Conservation (phyloP, 2,329 filamentous ascomycete species). For the Akanthomyces lecanii region DNA sequence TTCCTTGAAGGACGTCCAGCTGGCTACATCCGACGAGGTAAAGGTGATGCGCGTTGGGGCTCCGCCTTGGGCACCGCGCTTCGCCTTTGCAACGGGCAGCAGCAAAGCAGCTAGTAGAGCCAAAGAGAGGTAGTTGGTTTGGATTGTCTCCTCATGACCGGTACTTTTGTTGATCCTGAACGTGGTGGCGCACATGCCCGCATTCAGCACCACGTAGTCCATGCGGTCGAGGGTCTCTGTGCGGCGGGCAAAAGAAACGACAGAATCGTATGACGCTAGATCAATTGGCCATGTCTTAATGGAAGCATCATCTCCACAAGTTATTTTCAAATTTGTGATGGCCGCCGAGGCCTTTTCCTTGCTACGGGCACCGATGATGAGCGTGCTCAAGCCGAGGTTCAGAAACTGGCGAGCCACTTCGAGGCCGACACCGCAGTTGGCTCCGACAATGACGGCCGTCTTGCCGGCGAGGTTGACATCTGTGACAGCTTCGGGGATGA, state of each 20-base stretch:
- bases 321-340: constrained; percentile 3
- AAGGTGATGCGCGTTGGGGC: constrained; percentile 21
- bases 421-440: constrained; percentile 33
- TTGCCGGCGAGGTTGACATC: constrained; percentile 19
- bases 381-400: constrained; percentile 25
- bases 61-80: constrained; percentile 5
- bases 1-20: constrained; percentile 21
- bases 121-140: constrained; percentile 47
- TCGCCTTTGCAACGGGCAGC: constrained; percentile 42
- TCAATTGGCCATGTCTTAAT: constrained; percentile 35
- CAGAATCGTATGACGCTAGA: constrained; percentile 35
- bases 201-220: constrained; percentile 37
- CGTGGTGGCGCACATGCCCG: constrained; percentile 22
- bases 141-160: constrained; percentile 38
- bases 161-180: constrained; percentile 28
- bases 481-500: background rate
- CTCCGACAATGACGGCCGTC: constrained; percentile 31
- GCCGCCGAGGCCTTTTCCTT: constrained; percentile 26
- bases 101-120: constrained; percentile 44
- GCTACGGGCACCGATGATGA: constrained; percentile 34
- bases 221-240: constrained; percentile 30
- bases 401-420: constrained; percentile 33
- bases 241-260: constrained; percentile 34
- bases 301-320: background rate
- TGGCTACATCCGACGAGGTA: constrained; percentile 24